phyloP scores from a whole-genome alignment of 805 yeast genomes.

The Hyphopichia homilentoma region DNA sequence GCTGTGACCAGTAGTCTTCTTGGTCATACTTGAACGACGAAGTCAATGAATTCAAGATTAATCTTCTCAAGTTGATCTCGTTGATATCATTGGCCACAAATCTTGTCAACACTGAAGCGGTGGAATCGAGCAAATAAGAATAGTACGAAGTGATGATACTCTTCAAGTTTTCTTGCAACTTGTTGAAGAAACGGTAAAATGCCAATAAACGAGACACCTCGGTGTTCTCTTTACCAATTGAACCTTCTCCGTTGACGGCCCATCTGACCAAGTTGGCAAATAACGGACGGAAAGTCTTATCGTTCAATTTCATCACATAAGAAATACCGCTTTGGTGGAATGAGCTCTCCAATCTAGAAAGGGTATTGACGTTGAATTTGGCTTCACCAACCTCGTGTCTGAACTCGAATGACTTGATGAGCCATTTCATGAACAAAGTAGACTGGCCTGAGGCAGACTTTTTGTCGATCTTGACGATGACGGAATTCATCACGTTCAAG shows the following conservation, averaged over 20 bases:
- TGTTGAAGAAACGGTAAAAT: constrained; percentile 82
- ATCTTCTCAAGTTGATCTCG: constrained; percentile 60
- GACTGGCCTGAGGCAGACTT: constrained; percentile 73
- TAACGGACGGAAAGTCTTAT: constrained; percentile 87
- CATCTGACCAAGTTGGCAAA: constrained; percentile 84
- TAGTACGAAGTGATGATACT: constrained; percentile 86
- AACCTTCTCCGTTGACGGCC: constrained; percentile 86
- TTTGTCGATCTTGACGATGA: constrained; percentile 66
- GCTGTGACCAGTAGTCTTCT: constrained; percentile 93
- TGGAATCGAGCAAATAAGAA: constrained; percentile 80
- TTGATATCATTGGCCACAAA: constrained; percentile 40
- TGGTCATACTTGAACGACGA: constrained; percentile 85
- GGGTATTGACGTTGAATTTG: constrained; percentile 63
- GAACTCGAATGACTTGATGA: constrained; percentile 69
- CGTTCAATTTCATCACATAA: constrained; percentile 87
- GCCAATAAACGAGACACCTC: constrained; percentile 61
- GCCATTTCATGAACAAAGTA: constrained; percentile 60
- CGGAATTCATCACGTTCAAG: constrained; percentile 61
- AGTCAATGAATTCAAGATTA: constrained; percentile 66
- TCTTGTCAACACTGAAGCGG: constrained; percentile 50
- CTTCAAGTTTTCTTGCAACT: constrained; percentile 76
- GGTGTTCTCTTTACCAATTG: constrained; percentile 30
- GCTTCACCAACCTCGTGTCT: constrained; percentile 32
- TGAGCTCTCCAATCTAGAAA: constrained; percentile 76
- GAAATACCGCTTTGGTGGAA: constrained; percentile 69